A percentile compares a stretch with the other conserved stretches of the same genome.
These are phyloP conservation scores for Durotheca rogersii DNA, from an alignment of 495 filamentous ascomycete species.

Conservation along the genomic window DNA sequence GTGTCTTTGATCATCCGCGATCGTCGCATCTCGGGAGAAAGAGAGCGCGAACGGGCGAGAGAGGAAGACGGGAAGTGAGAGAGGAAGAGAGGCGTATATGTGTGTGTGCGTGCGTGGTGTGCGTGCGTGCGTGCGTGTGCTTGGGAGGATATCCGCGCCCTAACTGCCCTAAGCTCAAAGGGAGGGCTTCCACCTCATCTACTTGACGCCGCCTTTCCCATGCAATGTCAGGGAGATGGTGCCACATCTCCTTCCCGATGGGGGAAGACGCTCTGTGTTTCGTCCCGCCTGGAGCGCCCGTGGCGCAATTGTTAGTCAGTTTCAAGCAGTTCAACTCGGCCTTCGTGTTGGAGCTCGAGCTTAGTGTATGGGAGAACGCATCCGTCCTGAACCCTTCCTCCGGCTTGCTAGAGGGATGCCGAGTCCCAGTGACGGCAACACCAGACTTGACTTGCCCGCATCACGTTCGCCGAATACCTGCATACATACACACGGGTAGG, in stretches of 20 bases:
- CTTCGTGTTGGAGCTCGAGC: slow-evolving; percentile 4
- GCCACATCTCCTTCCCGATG: slow-evolving; percentile 22
- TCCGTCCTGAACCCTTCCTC: not conserved
- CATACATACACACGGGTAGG: not conserved
- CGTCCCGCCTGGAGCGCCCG: slow-evolving; percentile 18
- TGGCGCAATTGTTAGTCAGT: slow-evolving; percentile 4
- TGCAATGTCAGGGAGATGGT: slow-evolving; percentile 22
- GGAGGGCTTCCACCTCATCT: slow-evolving; percentile 24
- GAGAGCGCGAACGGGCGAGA: no score
- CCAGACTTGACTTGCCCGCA: slow-evolving; percentile 8
- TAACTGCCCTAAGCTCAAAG: no score
- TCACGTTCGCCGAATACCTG: slow-evolving; percentile 19
- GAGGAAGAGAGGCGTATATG: no score
- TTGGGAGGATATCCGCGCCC: no score
- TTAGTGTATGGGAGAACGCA: not conserved
- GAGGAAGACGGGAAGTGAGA: no score
- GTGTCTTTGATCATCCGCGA: slow-evolving; percentile 2
- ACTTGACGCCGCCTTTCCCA: slow-evolving; percentile 27
- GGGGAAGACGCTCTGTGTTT: slow-evolving; percentile 24
- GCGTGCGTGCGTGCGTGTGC: no score
- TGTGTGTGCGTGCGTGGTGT: no score
- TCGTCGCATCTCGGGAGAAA: slow-evolving; percentile 13
- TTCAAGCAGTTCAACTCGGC: slow-evolving; percentile 11
- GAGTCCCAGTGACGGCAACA: slow-evolving; percentile 5
- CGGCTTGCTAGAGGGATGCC: not conserved